Evolutionary conservation across 148 eudicot species (phyloP).

Genomic region (Dianthus caryophyllus): DNA sequence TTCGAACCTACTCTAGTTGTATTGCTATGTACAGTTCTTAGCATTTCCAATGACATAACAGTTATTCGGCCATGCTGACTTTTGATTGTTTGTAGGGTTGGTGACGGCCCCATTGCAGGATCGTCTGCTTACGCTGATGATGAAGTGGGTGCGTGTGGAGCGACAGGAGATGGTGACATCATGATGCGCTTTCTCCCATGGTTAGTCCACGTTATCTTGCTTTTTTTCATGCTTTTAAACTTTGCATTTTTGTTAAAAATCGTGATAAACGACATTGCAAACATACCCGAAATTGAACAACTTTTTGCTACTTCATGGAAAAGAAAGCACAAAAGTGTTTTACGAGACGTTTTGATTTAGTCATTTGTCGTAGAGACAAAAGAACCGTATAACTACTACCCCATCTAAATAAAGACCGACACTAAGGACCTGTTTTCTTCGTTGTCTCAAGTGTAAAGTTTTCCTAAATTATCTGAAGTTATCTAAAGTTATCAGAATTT

Average conservation of each 20-base stretch:
- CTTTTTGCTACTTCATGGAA: neutral
- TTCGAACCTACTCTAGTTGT: neutral
- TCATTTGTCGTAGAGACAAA: conserved; percentile 1
- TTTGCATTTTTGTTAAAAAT: neutral
- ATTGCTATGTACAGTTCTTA: neutral
- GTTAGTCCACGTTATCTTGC: conserved; percentile 27
- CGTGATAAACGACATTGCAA: neutral
- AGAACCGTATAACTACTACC: neutral
- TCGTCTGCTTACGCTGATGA: conserved; percentile 88
- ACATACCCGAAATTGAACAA: neutral
- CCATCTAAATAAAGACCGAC: neutral
- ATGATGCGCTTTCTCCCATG: conserved; percentile 99
- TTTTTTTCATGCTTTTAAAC: neutral
- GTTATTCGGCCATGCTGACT: neutral
- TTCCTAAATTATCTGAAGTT: no score
- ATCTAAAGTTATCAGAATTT: no score
- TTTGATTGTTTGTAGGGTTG: conserved; percentile 53
- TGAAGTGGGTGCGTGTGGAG: conserved; percentile 97
- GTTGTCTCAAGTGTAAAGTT: no score
- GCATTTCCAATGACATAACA: neutral
- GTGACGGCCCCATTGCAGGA: conserved; percentile 96
- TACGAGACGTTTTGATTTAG: neutral
- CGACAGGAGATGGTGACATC: conserved; percentile 95
- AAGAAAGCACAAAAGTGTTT: neutral
- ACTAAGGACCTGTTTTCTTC: neutral